Evolutionary conservation across 345 rosid species (phyloP), one percentile per base, ranked within the genome.

Genomic region (Citrus inodora): DNA sequence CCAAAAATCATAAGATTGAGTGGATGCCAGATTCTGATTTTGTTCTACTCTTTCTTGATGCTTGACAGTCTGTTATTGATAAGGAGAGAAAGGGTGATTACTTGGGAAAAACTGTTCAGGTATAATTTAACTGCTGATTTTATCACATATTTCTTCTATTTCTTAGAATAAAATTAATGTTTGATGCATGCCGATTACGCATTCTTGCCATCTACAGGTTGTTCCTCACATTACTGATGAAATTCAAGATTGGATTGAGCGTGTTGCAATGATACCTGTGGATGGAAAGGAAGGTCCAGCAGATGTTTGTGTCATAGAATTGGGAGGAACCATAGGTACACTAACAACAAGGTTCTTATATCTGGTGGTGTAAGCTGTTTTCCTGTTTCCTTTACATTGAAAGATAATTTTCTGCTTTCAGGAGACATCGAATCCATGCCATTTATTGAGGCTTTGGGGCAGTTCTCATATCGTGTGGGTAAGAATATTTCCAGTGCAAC

Each of bases 341-440:
- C 70, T 56, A 16, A 46, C n/a, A 9, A 13, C 58, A 46, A 61
- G 6, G 65, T 38, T 42, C 42, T 76, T 65, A 24, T 51, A 42
- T 35, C 5, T 32, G 64, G 56, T 21, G 25, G 8, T 32, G 42
- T 53, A 22, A 73, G 68, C 64, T 42, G 9, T 74, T 73, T 78
- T 70, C 70, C 55, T 69, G 30, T 80, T 8, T 46, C 27, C 59
- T 67, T 42, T 70, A 56, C 32, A 80, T 74, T 55, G 28, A 58
- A 76, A 40, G 35, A 59, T 35, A 61, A 28, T 33, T 68, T 68
- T 11, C 62, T 40, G 61, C 46, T 80, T 84, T 84, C 92, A 96
- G 99, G 99, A 75, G 99, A 97, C 82, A 93, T 97, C 76, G 99
- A 97, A 81, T 93, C 98, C 65, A 94, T 93, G 98, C 98, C 98